These are phyloP conservation scores for Daphne laureola DNA, from an alignment of 441 rosid species.

Conservation along the genomic window DNA sequence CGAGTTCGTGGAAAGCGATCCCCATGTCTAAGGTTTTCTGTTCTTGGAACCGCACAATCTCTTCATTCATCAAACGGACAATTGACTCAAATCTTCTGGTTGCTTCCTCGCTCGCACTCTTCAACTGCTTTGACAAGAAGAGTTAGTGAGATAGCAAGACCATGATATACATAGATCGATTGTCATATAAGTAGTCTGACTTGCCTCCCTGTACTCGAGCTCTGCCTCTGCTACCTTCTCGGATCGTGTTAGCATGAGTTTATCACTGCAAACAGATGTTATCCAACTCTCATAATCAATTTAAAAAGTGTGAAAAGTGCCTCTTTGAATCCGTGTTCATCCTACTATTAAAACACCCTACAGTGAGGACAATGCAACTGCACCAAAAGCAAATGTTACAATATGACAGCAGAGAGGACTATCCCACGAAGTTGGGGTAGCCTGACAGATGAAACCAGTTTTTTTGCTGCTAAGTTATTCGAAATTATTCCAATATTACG, in stretches of 20 bases:
- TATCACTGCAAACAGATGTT: constrained; percentile 49
- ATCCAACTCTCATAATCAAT: neutral
- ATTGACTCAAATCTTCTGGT: constrained; percentile 65
- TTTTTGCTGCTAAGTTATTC: no score
- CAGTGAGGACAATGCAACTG: no score
- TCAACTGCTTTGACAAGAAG: constrained; percentile 48
- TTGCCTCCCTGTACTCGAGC: constrained; percentile 76
- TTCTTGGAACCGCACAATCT: constrained; percentile 86
- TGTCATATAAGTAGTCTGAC: constrained; percentile 9
- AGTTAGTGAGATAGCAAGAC: neutral
- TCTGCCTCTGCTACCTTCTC: constrained; percentile 91
- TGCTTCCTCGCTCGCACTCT: constrained; percentile 79
- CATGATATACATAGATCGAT: neutral
- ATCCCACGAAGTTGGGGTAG: no score
- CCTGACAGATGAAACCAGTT: no score
- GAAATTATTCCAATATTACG: neutral
- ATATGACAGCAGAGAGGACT: no score
- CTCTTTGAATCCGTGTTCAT: no score
- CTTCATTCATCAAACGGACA: constrained; percentile 73
- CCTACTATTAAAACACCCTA: no score
- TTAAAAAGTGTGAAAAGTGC: neutral
- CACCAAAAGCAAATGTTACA: no score
- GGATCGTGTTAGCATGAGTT: constrained; percentile 84
- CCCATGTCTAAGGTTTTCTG: constrained; percentile 88
- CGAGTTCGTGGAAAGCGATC: constrained; percentile 85